Evolutionary conservation across 495 filamentous ascomycete genomes (phyloP).

Genomic region (Annulohypoxylon stygium): DNA sequence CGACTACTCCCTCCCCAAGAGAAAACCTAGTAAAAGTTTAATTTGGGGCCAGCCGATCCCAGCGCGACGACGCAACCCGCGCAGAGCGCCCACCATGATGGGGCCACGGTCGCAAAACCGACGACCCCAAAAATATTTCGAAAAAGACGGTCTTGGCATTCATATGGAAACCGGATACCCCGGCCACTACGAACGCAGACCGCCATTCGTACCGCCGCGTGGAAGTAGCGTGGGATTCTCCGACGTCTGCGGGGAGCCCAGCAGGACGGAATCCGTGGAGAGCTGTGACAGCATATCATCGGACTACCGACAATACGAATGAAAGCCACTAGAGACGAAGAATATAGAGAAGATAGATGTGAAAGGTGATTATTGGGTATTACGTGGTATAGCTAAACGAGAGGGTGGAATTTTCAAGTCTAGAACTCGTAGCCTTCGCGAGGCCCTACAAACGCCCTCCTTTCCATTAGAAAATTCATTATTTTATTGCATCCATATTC

Average conservation of each 20-base stretch:
- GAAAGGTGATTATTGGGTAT: background rate
- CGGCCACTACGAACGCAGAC: background rate
- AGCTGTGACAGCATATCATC: background rate
- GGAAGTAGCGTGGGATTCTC: slow-evolving; percentile 3
- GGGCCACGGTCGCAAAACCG: background rate
- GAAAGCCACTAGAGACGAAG: background rate
- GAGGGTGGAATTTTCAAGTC: slow-evolving; percentile 1
- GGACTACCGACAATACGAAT: background rate
- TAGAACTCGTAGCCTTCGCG: slow-evolving; percentile 5
- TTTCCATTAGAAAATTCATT: slow-evolving; percentile 16
- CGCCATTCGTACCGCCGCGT: background rate
- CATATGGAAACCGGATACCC: background rate
- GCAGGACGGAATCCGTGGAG: slow-evolving; percentile 12
- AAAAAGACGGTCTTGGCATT: background rate
- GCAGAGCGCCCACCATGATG: background rate
- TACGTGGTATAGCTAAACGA: slow-evolving; percentile 2
- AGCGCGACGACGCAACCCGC: background rate
- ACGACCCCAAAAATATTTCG: background rate
- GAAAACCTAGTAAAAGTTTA: too few relatives aligned
- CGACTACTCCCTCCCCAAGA: background rate
- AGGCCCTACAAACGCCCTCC: slow-evolving; percentile 1
- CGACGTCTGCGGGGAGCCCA: too few relatives aligned
- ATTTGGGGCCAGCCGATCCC: background rate
- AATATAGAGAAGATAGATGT: background rate
- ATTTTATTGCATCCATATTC: slow-evolving; percentile 18